Conservation (phyloP, 306 rosid genomes). For the Vigna hirtella region DNA sequence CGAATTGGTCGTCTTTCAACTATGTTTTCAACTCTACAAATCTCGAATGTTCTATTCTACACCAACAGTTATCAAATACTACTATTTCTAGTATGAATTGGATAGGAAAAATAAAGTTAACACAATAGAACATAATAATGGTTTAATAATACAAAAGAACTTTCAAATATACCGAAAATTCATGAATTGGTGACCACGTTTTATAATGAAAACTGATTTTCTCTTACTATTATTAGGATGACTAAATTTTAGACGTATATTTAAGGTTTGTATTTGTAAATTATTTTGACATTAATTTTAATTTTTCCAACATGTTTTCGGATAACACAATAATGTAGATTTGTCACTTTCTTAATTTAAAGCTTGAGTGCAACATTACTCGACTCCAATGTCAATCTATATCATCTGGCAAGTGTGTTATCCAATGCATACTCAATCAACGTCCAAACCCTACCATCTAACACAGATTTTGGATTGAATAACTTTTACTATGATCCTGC, state of each 20-base stretch:
- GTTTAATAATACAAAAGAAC: background rate
- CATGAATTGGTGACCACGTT: background rate
- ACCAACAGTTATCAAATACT: background rate
- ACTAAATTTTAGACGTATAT: too few relatives aligned
- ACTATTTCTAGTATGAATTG: background rate
- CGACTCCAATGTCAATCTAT: background rate
- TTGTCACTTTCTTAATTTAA: background rate
- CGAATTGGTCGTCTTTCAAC: slow-evolving; percentile 18
- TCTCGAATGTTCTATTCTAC: too few relatives aligned
- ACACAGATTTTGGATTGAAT: too few relatives aligned
- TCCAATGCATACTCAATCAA: too few relatives aligned
- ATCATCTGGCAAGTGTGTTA: background rate
- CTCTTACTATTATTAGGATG: background rate
- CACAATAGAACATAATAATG: too few relatives aligned
- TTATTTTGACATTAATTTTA: background rate
- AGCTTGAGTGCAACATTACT: background rate
- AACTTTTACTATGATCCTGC: too few relatives aligned
- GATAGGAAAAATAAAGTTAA: too few relatives aligned
- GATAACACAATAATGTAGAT: background rate
- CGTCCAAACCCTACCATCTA: background rate
- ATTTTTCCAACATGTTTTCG: background rate
- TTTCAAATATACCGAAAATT: background rate
- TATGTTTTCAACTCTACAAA: too few relatives aligned
- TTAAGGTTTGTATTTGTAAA: too few relatives aligned
- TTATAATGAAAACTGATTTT: background rate